Conservation (phyloP, 2,329 filamentous ascomycete genomes). For the Colletotrichum sp. region DNA sequence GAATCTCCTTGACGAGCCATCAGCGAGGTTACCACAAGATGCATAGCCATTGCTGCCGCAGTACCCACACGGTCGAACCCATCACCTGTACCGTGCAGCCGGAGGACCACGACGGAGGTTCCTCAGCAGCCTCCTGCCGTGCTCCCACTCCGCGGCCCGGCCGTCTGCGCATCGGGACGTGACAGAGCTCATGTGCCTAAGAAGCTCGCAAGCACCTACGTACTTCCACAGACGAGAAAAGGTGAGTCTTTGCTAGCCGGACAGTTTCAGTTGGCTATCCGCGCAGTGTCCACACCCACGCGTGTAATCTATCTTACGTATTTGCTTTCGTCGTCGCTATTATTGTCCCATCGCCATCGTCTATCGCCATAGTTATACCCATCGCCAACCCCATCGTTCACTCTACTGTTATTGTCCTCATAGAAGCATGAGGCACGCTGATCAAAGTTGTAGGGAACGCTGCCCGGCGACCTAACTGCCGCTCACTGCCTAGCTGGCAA, state of each 20-base stretch:
- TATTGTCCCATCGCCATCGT: neutral
- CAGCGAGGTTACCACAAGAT: neutral
- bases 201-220: neutral
- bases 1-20: neutral
- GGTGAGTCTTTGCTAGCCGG: neutral
- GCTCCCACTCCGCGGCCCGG: neutral
- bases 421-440: rapidly evolving
- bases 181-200: neutral
- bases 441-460: neutral
- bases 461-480: neutral
- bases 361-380: neutral
- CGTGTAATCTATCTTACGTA: no score
- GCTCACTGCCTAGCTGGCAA: neutral
- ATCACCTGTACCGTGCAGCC: neutral
- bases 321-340: neutral
- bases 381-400: rapidly evolving
- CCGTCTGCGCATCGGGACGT: neutral
- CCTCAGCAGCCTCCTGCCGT: neutral
- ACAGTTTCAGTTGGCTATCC: no score
- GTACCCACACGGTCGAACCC: neutral
- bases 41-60: neutral
- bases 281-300: no score
- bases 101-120: neutral
- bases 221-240: neutral
- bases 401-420: neutral